phyloP scores from a whole-genome alignment of 225 moss, liverwort and hornwort species.

The Pseudoscleropodium purum region DNA sequence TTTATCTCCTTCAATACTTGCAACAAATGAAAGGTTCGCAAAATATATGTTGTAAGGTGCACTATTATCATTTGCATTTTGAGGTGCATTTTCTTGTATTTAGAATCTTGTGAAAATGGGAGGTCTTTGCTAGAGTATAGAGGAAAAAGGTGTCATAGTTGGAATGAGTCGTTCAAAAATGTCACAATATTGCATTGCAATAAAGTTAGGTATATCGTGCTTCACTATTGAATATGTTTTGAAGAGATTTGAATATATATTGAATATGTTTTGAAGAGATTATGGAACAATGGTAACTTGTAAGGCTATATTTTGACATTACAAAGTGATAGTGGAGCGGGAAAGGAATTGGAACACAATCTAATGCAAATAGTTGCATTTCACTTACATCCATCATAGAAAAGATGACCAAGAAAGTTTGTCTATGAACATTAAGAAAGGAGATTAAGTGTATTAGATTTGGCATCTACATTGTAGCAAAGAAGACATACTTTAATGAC shows the following conservation, averaged over 20 bases:
- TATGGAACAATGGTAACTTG: background rate
- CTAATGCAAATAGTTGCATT: background rate
- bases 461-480: fast-evolving
- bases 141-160: background rate
- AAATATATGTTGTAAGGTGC: too few species aligned
- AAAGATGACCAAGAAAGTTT: background rate
- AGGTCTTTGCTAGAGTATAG: background rate
- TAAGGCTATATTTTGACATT: fast-evolving
- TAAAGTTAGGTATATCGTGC: fast-evolving
- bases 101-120: background rate
- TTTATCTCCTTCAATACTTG: background rate
- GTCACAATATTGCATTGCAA: background rate
- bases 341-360: background rate
- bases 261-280: too few species aligned
- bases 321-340: fast-evolving
- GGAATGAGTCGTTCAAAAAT: background rate
- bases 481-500: too few species aligned
- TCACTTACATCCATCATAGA: background rate
- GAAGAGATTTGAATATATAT: background rate
- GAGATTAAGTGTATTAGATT: background rate
- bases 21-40: slow-evolving; percentile 67
- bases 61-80: background rate
- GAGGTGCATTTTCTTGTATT: background rate
- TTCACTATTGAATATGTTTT: background rate
- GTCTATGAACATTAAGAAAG: background rate